phyloP scores from a whole-genome alignment of 352 stramenopile genomes.

The Phytophthora nicotianae region DNA sequence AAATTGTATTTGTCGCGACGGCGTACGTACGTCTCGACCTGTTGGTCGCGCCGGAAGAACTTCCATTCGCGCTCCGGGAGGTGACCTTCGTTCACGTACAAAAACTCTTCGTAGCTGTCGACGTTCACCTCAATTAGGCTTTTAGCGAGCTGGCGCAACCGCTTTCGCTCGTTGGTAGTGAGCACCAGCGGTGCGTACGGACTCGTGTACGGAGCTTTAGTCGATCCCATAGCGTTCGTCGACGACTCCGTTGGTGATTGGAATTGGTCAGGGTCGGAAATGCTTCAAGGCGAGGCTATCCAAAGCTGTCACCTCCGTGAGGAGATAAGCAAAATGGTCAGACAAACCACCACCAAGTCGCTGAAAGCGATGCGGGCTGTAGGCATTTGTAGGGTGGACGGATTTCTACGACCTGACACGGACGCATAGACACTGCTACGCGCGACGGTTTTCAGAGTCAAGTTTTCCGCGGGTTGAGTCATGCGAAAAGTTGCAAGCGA shows the following conservation, averaged over 20 bases:
- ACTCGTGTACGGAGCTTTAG: constrained; percentile 23
- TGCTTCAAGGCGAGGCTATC: constrained; percentile 7
- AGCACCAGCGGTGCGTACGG: constrained; percentile 25
- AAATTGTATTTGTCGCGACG: constrained; percentile 32
- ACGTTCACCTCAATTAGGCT: constrained; percentile 31
- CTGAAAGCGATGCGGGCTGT: constrained; percentile 3
- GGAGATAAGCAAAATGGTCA: constrained; percentile 10
- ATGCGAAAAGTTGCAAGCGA: neutral
- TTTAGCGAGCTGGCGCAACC: constrained; percentile 27
- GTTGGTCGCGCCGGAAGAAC: constrained; percentile 29
- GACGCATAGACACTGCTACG: constrained; percentile 6
- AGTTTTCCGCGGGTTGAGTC: neutral
- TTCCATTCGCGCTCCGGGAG: constrained; percentile 30
- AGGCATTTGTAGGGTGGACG: constrained; percentile 14
- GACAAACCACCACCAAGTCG: constrained; percentile 11
- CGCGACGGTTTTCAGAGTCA: constrained; percentile 2
- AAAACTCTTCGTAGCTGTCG: constrained; percentile 31
- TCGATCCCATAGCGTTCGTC: constrained; percentile 32
- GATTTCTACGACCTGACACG: constrained; percentile 9
- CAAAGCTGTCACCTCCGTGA: constrained; percentile 4
- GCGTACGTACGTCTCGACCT: constrained; percentile 32
- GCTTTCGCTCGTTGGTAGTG: constrained; percentile 24
- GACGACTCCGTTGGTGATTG: constrained; percentile 4
- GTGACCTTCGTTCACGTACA: constrained; percentile 22
- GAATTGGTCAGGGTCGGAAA: constrained; percentile 10